Evolutionary conservation across 148 eudicot species (phyloP), one percentile per base, ranked within the genome.

Genomic region (Vaccinium darrowii): DNA sequence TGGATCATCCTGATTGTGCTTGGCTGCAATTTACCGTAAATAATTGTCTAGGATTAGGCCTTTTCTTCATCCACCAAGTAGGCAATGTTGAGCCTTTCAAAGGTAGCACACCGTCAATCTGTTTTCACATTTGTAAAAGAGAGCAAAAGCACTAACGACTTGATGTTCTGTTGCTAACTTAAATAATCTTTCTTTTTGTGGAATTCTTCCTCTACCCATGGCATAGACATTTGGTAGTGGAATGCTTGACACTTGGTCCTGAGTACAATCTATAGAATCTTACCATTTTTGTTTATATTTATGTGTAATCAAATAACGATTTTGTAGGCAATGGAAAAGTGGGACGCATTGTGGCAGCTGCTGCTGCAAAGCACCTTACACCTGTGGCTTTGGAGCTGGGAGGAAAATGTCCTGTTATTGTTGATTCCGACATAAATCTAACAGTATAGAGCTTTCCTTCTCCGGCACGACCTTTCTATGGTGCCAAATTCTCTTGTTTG

Each of bases 361-460:
- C 94, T 75, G 96, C 96, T 54, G 94, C 91, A 71, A 92, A 90
- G 88, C 90, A 92, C 87, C 92, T 92, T 65, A 93, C 96, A 19
- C 96, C 96, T 77, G 93, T 93, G 52, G 80, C 86, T 39, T 92
- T 93, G 89, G 96, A 93, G 89, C 94, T 93, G 49, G 96, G 96
- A 72, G 96, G 96, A 82, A 93, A 93, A 89, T 93, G 87, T 82
- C 96, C 96, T 30, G 88, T 84, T 21, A 78, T 93, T 36, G 94
- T 93, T 71, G 96, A 93, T 86, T 84, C 93, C 16, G 60, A 91
- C 81, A 78, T 85, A 27, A 81, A 92, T 74, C 33, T 89, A 25
- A 81, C 85, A 51, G 93, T 93, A 90, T 82, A 52, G 43, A 84
- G 79, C 54, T 33, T 49, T 56, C 80, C 27, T 83, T 84, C 58